Percentiles rank a stretch among this genome's conserved stretches.
These are phyloP conservation scores for Rhynchospora pubera DNA, from an alignment of 176 grass and related monocot genomes.

Conservation along the genomic window DNA sequence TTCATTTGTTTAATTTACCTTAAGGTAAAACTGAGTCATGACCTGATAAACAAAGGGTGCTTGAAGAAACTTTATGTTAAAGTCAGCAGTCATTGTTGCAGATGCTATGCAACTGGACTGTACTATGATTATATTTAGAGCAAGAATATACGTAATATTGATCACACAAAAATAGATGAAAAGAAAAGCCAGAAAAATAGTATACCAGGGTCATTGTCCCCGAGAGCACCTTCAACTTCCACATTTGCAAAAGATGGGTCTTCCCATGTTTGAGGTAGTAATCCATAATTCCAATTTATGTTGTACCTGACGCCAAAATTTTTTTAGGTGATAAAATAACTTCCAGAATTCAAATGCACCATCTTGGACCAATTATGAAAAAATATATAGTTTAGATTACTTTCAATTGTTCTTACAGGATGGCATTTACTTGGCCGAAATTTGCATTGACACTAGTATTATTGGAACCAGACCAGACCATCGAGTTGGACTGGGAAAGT, in stretches of 20 bases:
- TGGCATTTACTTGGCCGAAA: not conserved
- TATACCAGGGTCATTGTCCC: conserved; percentile 94
- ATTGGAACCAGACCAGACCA: not conserved
- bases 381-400: not conserved
- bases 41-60: too few species aligned
- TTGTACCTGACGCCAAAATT: conserved; percentile 41
- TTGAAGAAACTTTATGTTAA: too few species aligned
- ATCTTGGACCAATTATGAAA: not conserved
- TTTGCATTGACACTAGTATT: not conserved
- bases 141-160: not conserved
- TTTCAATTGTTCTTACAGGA: not conserved
- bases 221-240: conserved; percentile 89
- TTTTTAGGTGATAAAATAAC: not conserved
- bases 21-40: too few species aligned
- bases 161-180: not conserved
- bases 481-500: too few species aligned
- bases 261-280: conserved; percentile 96
- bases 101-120: not conserved
- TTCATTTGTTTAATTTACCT: too few species aligned
- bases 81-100: not conserved
- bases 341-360: not conserved
- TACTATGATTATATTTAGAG: not conserved
- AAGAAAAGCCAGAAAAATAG: conserved; percentile 3
- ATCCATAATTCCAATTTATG: conserved; percentile 95
- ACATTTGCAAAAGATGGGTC: conserved; percentile 73